Evolutionary conservation across 257 asterid species (phyloP).

Genomic region (Plectranthus barbatus): DNA sequence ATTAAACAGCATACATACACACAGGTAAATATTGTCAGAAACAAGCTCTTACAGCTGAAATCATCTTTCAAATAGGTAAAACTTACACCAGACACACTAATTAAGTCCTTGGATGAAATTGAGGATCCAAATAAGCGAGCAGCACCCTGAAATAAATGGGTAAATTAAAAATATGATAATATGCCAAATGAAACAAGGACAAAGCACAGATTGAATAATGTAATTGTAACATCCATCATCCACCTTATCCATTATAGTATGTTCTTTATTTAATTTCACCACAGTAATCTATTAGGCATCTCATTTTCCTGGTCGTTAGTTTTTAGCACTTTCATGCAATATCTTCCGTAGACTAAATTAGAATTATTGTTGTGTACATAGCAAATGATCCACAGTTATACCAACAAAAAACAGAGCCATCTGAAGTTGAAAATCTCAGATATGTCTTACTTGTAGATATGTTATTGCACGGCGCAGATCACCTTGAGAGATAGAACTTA

Average conservation of each 20-base stretch:
- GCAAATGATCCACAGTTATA: background rate
- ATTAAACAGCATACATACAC: no score
- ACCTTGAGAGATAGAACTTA: slow-evolving; percentile 90
- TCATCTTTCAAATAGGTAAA: background rate
- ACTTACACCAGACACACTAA: slow-evolving; percentile 94
- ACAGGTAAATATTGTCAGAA: background rate
- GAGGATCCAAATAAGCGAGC: slow-evolving; percentile 95
- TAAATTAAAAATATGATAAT: slow-evolving; percentile 8
- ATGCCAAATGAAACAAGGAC: background rate
- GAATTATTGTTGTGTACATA: background rate
- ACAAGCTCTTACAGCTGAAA: background rate
- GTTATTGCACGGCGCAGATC: slow-evolving; percentile 95
- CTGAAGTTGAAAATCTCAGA: slow-evolving; percentile 1
- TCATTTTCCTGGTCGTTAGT: background rate
- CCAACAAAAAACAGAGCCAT: background rate
- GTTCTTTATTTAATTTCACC: background rate
- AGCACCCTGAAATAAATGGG: slow-evolving; percentile 61
- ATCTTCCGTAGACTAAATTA: background rate
- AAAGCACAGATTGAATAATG: background rate
- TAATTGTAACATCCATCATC: background rate
- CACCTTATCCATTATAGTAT: background rate
- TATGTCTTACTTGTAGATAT: slow-evolving; percentile 69
- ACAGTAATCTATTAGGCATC: background rate
- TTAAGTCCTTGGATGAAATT: slow-evolving; percentile 67
- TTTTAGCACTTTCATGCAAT: background rate